A percentile compares a stretch with the other conserved stretches of the same genome.
phyloP scores from a whole-genome alignment of 2,329 filamentous ascomycete species.

The Phaeosphaeria sp. region DNA sequence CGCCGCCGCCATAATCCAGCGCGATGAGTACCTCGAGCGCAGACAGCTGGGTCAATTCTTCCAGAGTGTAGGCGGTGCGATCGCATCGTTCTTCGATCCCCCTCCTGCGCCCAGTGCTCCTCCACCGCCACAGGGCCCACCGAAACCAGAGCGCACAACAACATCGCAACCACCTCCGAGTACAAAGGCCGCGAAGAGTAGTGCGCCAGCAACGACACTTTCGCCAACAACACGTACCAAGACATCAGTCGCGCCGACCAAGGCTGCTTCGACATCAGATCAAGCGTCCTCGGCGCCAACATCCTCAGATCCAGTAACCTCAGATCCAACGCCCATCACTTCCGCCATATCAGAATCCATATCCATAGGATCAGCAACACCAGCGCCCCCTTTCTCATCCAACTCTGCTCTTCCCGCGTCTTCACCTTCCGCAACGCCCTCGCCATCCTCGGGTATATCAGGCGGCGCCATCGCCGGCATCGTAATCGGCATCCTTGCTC shows the following conservation, averaged over 20 bases:
- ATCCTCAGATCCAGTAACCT: neutral
- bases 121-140: neutral
- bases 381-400: constrained; percentile 1
- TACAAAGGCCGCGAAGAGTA: constrained; percentile 1
- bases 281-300: neutral
- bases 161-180: neutral
- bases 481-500: constrained; percentile 16
- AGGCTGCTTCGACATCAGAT: neutral
- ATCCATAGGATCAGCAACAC: neutral
- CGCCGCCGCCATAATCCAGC: constrained; percentile 4
- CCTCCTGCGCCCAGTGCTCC: neutral
- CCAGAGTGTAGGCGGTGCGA: constrained; percentile 15
- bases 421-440: constrained; percentile 3
- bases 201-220: neutral
- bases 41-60: constrained; percentile 15
- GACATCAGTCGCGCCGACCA: neutral
- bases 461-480: constrained; percentile 16
- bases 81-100: constrained; percentile 11
- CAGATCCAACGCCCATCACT: neutral
- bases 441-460: constrained; percentile 1
- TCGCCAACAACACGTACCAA: neutral
- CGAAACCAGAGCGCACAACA: neutral
- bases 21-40: constrained; percentile 7
- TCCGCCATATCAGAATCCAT: neutral
- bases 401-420: neutral